Evolutionary conservation across 2,329 filamentous ascomycete genomes (phyloP).

Genomic region (Aspergillus jensenii): DNA sequence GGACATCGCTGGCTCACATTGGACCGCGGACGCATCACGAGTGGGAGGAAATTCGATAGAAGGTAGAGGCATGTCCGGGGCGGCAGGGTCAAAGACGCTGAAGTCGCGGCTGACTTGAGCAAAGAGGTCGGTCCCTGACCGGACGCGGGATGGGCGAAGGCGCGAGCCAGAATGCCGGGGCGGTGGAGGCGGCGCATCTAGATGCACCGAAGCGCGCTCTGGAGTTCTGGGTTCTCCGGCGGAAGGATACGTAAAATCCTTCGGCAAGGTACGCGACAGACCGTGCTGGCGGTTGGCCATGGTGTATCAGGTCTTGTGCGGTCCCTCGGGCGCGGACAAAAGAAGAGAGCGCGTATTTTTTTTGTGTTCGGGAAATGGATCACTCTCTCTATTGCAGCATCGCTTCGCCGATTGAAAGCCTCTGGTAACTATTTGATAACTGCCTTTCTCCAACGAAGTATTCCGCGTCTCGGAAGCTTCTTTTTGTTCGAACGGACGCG

Average conservation of each 20-base stretch:
- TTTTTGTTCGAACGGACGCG: conserved; percentile 7
- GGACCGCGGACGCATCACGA: conserved; percentile 26
- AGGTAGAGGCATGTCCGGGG: conserved; percentile 42
- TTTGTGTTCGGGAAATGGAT: conserved; percentile 1
- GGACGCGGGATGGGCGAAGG: conserved; percentile 40
- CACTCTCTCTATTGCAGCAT: conserved; percentile 14
- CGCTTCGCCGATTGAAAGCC: conserved; percentile 13
- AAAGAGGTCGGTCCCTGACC: conserved; percentile 38
- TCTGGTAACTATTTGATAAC: not conserved
- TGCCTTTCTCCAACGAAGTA: not conserved
- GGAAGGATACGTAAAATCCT: conserved; percentile 47
- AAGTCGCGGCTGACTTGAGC: conserved; percentile 33
- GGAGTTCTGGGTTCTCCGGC: conserved; percentile 43
- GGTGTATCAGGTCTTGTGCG: conserved; percentile 15
- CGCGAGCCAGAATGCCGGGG: conserved; percentile 46
- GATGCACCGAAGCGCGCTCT: conserved; percentile 38
- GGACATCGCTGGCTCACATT: conserved; percentile 24
- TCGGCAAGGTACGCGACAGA: conserved; percentile 47
- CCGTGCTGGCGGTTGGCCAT: conserved; percentile 42
- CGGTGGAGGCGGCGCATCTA: conserved; percentile 45
- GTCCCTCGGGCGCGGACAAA: conserved; percentile 3
- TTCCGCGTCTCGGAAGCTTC: not conserved
- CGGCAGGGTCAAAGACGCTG: conserved; percentile 33
- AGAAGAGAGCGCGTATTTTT: not conserved
- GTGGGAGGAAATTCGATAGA: conserved; percentile 42